Conservation (phyloP, 768 basidiomycete species). For the Suillus subaureus region DNA sequence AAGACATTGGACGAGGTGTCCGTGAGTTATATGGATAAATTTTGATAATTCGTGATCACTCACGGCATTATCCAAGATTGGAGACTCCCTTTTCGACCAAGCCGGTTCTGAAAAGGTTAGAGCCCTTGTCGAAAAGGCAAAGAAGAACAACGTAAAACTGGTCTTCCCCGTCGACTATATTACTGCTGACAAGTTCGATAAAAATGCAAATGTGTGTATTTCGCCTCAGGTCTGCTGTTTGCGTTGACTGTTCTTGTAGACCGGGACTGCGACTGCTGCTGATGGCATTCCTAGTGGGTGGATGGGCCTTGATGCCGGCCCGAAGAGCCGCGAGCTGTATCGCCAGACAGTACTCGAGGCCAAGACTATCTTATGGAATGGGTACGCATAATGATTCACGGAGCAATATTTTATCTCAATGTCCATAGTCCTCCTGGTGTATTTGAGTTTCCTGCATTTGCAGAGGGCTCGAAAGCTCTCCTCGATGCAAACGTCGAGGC, state of each 20-base stretch:
- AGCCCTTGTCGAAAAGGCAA: constrained; percentile 86
- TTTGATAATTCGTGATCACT: neutral
- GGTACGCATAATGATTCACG: constrained; percentile 45
- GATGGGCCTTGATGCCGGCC: constrained; percentile 95
- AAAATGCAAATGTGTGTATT: constrained; percentile 73
- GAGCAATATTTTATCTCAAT: neutral
- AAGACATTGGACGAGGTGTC: constrained; percentile 83
- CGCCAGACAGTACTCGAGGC: constrained; percentile 77
- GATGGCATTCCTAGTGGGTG: constrained; percentile 91
- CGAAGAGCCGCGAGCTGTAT: constrained; percentile 81
- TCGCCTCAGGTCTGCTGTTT: constrained; percentile 2
- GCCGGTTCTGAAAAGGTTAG: constrained; percentile 87
- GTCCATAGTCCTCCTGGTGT: constrained; percentile 87
- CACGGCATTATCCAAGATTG: constrained; percentile 60
- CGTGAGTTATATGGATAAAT: constrained; percentile 41
- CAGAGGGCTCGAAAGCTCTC: constrained; percentile 79
- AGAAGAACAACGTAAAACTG: constrained; percentile 87
- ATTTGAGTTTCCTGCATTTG: constrained; percentile 94
- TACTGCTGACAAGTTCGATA: constrained; percentile 94
- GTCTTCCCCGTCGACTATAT: constrained; percentile 96
- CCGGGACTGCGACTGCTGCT: constrained; percentile 71
- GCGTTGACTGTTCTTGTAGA: constrained; percentile 41
- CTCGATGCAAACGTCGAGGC: constrained; percentile 88
- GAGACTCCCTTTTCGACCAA: constrained; percentile 90
- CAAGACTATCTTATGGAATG: constrained; percentile 98